Percentiles rank a stretch among this genome's conserved stretches.
Conservation (phyloP, 306 rosid species). For the Psophocarpus tetragonolobus region DNA sequence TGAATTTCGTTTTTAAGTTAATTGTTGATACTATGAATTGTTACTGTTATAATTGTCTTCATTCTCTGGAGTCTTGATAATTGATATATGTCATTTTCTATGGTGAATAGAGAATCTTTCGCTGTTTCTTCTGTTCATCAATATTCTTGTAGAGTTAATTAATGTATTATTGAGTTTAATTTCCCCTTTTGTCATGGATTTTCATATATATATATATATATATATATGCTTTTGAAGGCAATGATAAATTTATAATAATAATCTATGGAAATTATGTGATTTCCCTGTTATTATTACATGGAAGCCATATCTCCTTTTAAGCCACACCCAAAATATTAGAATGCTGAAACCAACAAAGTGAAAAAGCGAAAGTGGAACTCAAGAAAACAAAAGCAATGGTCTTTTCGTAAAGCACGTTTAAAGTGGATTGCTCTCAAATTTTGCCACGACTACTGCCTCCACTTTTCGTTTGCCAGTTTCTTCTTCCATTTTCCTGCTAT, state of each 20-base stretch:
- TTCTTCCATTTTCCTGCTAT: conserved; percentile 5
- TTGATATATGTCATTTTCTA: conserved; percentile 6
- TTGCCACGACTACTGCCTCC: background rate
- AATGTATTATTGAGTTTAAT: background rate
- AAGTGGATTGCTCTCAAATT: background rate
- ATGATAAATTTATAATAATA: background rate
- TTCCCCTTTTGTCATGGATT: background rate
- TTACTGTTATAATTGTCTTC: background rate
- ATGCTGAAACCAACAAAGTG: conserved; percentile 20
- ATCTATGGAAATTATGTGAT: background rate
- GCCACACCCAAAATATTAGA: background rate
- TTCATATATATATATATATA: background rate
- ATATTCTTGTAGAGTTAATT: background rate
- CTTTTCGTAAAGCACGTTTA: conserved; percentile 20
- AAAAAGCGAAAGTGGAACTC: conserved; percentile 30
- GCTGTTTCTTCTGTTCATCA: background rate
- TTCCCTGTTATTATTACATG: background rate
- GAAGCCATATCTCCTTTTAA: background rate
- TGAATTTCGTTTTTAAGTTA: background rate
- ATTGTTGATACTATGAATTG: background rate
- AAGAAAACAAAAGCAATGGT: conserved; percentile 14
- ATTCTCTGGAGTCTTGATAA: background rate
- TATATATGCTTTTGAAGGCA: background rate
- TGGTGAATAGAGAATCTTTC: background rate
- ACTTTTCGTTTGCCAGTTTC: background rate